phyloP scores from a whole-genome alignment of 768 basidiomycete genomes.

The Mycena galericulata region DNA sequence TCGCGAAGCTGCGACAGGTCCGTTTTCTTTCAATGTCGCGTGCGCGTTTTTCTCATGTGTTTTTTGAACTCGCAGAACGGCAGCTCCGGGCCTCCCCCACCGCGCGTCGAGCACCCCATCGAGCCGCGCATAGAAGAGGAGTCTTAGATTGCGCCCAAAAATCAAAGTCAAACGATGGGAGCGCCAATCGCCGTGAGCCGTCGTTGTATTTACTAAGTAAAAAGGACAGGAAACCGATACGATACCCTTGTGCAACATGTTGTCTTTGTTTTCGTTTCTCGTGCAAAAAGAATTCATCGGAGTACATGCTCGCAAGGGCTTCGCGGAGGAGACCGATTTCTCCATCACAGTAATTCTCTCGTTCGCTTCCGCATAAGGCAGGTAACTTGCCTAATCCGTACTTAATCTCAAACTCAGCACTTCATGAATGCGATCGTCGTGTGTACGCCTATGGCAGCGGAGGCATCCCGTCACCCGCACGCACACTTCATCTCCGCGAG shows the following conservation, averaged over 20 bases:
- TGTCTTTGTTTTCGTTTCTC: not conserved
- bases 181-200: slow-evolving; percentile 11
- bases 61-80: slow-evolving; percentile 16
- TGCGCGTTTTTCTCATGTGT: not conserved
- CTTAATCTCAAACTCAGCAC: not conserved
- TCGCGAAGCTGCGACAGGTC: slow-evolving; percentile 91
- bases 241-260: slow-evolving; percentile 6
- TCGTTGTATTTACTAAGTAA: slow-evolving; percentile 15
- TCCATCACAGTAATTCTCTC: too few species aligned
- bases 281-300: not conserved
- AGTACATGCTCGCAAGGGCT: too few species aligned
- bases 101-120: slow-evolving; percentile 30
- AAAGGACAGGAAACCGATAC: not conserved
- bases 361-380: not conserved
- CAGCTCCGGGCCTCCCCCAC: slow-evolving; percentile 16
- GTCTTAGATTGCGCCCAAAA: not conserved
- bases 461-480: too few species aligned
- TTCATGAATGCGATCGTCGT: slow-evolving; percentile 16
- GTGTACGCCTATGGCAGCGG: not conserved
- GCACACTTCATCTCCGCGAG: slow-evolving; percentile 15
- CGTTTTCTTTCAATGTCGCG: slow-evolving; percentile 23
- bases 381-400: slow-evolving; percentile 2
- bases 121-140: slow-evolving; percentile 34
- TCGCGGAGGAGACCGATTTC: too few species aligned
- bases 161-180: not conserved